Evolutionary conservation across 148 eudicot genomes (phyloP), one percentile per base, ranked within the genome.

Genomic region (Cornus kousa): DNA sequence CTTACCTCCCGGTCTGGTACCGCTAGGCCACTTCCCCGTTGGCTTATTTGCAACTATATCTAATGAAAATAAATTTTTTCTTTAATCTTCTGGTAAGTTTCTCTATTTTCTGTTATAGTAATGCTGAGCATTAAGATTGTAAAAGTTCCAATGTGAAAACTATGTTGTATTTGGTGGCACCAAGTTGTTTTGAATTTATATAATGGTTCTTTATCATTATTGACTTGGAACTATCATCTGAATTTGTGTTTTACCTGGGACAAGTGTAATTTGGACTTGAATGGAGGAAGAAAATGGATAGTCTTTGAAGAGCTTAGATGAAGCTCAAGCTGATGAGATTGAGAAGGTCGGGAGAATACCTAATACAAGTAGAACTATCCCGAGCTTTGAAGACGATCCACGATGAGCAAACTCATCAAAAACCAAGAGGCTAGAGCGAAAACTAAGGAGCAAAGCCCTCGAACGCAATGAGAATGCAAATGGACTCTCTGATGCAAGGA

Each of bases 301-400:
- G 81, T 84, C 16, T 82, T 73, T 48, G 88, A 91, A 86, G 98
- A 28, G 89, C 83, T 74, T 94, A 12, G 93, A 92, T 80, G 91
- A 86, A 43, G 93, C 92, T 62, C 92, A 90, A 28, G 28, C 28
- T 28, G 28, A 28, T 28, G 28, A 28, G 28, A 28, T 28, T 28
- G 28, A 28, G 28, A 28, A 28, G 28, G 28, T 1, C 28, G 28
- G 28, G 28, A 28, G 28, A 28, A 28, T 28, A 28, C 28, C 28
- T 28, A 28, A 28, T 28, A 28, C 0, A 28, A 28, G 0, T 28
- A 28, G 0, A 28, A 28, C 28, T 28, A 1, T 1, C 28, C 28
- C 1, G 28, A 28, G 28, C 28, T 28, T 28, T 28, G 28, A 28
- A 28, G 28, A 28, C 28, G 28, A 28, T 28, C 81, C 81, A 86